Percentiles rank a stretch among this genome's conserved stretches.
Conservation (phyloP, 805 yeast genomes). For the Yueomyces sinensis region DNA sequence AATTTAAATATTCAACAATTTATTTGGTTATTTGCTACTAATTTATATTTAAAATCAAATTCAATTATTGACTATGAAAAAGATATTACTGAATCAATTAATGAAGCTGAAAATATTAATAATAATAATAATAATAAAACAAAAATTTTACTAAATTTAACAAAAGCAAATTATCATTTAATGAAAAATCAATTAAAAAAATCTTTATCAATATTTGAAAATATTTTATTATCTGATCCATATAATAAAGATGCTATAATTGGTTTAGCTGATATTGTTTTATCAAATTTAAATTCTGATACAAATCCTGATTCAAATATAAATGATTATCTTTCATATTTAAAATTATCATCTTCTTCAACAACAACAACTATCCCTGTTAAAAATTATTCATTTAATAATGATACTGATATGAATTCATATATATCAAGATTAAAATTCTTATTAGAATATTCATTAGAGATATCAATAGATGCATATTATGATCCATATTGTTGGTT, state of each 20-base stretch:
- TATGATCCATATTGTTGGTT: constrained; percentile 54
- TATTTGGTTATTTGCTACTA: constrained; percentile 66
- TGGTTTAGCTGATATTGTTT: constrained; percentile 39
- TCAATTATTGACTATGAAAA: constrained; percentile 25
- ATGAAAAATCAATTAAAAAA: constrained; percentile 28
- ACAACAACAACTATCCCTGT: background rate
- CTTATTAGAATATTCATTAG: constrained; percentile 26
- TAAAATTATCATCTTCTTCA: background rate
- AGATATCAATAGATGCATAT: constrained; percentile 29
- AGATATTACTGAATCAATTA: constrained; percentile 60
- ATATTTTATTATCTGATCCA: constrained; percentile 38
- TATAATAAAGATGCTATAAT: constrained; percentile 38
- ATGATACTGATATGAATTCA: constrained; percentile 43
- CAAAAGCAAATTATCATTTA: constrained; percentile 21
- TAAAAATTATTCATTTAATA: constrained; percentile 28
- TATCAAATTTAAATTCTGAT: constrained; percentile 31
- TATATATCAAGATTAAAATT: constrained; percentile 42
- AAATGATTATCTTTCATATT: background rate
- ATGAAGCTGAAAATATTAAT: constrained; percentile 53
- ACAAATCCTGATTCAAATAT: constrained; percentile 1
- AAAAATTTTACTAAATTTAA: constrained; percentile 12
- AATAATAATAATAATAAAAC: constrained; percentile 24
- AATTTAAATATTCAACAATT: constrained; percentile 36
- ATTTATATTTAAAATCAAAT: constrained; percentile 37
- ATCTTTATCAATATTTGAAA: constrained; percentile 54